These are phyloP conservation scores for Botrytis tulipae DNA, from an alignment of 2,329 filamentous ascomycete genomes.

Conservation along the genomic window DNA sequence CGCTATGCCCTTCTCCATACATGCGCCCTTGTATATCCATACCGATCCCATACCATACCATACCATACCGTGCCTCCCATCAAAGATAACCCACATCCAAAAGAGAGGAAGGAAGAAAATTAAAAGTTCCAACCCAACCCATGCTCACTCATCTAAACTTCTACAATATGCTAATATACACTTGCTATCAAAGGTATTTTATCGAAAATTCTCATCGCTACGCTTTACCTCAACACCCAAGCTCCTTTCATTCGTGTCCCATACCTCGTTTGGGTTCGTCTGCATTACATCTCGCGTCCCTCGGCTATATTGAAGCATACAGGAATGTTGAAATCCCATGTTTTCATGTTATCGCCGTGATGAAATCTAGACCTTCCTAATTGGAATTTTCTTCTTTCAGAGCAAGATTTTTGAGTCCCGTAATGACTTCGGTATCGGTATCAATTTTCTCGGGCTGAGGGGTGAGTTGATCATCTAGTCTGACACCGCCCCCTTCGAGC, in stretches of 20 bases:
- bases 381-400: slow-evolving; percentile 42
- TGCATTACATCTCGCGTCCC: neutral
- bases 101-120: neutral
- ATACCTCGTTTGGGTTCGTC: neutral
- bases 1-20: slow-evolving; percentile 8
- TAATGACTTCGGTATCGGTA: slow-evolving; percentile 56
- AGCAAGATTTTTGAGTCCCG: slow-evolving; percentile 55
- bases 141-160: slow-evolving; percentile 21
- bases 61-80: neutral
- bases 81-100: neutral
- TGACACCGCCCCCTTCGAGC: neutral
- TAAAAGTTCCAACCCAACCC: neutral
- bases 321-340: neutral
- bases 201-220: neutral
- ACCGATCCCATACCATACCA: neutral
- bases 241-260: neutral
- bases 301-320: neutral
- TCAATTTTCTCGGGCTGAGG: slow-evolving; percentile 43
- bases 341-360: neutral
- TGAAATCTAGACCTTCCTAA: slow-evolving; percentile 27
- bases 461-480: neutral
- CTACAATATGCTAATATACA: slow-evolving; percentile 18
- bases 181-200: slow-evolving; percentile 2
- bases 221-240: neutral
- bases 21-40: slow-evolving; percentile 1